Conservation (phyloP, 495 filamentous ascomycete genomes). For the Penicillium nucicola region DNA sequence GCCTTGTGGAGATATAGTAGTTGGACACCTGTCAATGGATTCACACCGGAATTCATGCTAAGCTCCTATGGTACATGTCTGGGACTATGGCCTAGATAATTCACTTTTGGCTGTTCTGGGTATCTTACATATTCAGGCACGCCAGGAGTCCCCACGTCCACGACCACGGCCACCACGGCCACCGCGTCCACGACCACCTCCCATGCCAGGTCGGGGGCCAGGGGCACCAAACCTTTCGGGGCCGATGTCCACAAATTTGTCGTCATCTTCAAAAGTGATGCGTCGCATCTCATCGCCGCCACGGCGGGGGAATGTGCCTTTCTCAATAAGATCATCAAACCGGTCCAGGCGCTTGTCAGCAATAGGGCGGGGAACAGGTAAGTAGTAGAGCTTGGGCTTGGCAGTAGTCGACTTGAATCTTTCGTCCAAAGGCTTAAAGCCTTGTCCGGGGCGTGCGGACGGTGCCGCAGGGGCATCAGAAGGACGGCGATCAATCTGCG, state of each 20-base stretch:
- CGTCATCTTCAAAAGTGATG: constrained; percentile 74
- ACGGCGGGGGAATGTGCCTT: constrained; percentile 42
- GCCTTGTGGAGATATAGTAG: no score
- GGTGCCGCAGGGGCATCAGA: constrained; percentile 16
- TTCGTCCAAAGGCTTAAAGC: constrained; percentile 59
- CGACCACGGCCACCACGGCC: constrained; percentile 38
- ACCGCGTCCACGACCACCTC: constrained; percentile 37
- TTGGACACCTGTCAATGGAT: no score
- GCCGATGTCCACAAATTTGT: constrained; percentile 70
- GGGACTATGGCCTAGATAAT: background rate
- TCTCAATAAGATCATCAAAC: constrained; percentile 51
- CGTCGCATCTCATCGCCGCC: constrained; percentile 65
- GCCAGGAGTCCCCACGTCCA: constrained; percentile 9
- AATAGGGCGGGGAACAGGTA: constrained; percentile 47
- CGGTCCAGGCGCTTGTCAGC: constrained; percentile 64
- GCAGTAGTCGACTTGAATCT: constrained; percentile 60
- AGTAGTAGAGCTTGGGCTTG: constrained; percentile 70
- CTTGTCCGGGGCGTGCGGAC: constrained; percentile 35
- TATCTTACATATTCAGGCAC: background rate
- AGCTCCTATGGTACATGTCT: background rate
- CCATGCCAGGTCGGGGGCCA: constrained; percentile 28
- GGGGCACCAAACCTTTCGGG: constrained; percentile 49
- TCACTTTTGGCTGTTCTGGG: background rate
- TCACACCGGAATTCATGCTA: background rate
- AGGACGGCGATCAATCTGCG: constrained; percentile 19